Base-by-base conservation (phyloP, 495 filamentous ascomycete species). In the Aspergillus panamensis region DNA sequence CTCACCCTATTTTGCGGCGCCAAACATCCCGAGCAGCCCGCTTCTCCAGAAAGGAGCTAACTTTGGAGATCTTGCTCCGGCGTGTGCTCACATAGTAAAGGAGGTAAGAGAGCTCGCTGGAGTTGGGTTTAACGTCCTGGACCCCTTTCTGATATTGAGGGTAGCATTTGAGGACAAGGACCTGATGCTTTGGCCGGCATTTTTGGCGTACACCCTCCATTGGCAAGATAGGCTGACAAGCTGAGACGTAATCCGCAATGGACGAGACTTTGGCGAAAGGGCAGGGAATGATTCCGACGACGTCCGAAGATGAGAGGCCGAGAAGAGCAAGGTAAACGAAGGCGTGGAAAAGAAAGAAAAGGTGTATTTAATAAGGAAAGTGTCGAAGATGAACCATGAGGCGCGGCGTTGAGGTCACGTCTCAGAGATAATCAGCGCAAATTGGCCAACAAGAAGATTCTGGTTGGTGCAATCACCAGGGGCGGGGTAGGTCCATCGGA, bases 71-170 rank as follows among this genome's bases (percentile, higher is more conserved):
- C 82, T 96, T 97, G 72, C 88, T 92, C 57, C 90, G 83, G 51
- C 92, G 88, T 62, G 92, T 94, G 69, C 90, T 92, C 42, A 88
- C 90, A 80, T 97, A 96, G 80, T 93, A 97, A 29, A 96, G 84
- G 51, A 97, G 82, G 69, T 97, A 97, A 68, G 90, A 95, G 42
- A 97, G 84, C 77, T 97, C 92, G 72, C 89, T 94, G 44, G 89
- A 87, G 68, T 97, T 97, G 8, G 92, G 91, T 72, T 91, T 93
- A 56, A 96, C 89, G 61, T 95, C 90, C 66, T 87, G 82, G 47
- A 89, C 89, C 58, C 88, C 90, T 73, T 96, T 96, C 53, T 90
- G 87, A 54, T 89, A 92, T 61, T 83, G 84, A 31, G 92, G 92
- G 73, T 95, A 97, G 77, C 92, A 97, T 72, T 96, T 96, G 31